Conservation (phyloP, 2,329 filamentous ascomycete genomes). For the Fusarium kyushuense region DNA sequence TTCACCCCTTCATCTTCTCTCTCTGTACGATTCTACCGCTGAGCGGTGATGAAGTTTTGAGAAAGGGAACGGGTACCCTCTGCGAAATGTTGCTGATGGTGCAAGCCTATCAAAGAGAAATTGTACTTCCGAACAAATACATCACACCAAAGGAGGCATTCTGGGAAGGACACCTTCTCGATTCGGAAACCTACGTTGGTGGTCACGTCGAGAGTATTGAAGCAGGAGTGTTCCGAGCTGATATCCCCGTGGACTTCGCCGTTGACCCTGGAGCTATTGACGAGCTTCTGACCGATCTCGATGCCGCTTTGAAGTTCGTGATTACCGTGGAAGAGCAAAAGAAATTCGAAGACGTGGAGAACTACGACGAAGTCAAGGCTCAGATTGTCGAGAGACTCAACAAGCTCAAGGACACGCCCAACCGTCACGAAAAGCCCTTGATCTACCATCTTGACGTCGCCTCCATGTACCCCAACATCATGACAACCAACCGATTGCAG, state of each 20-base stretch:
- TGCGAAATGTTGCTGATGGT: slow-evolving; percentile 99
- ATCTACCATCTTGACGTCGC: slow-evolving; percentile 99
- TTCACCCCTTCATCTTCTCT: slow-evolving; percentile 99
- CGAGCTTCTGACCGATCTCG: slow-evolving; percentile 86
- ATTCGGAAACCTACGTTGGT: slow-evolving; percentile 97
- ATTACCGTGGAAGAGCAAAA: slow-evolving; percentile 88
- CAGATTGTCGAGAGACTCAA: slow-evolving; percentile 81
- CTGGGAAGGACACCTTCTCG: slow-evolving; percentile 95
- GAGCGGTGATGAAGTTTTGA: slow-evolving; percentile 89
- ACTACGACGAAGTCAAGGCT: slow-evolving; percentile 85
- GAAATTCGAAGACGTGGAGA: slow-evolving; percentile 79
- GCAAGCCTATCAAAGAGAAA: slow-evolving; percentile 91
- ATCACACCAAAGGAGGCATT: slow-evolving; percentile 91
- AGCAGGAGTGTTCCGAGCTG: slow-evolving; percentile 93
- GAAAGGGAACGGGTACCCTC: slow-evolving; percentile 97
- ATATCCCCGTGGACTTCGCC: slow-evolving; percentile 94
- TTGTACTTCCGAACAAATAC: slow-evolving; percentile 96
- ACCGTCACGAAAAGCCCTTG: slow-evolving; percentile 84
- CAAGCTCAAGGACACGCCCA: slow-evolving; percentile 83
- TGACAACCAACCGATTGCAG: slow-evolving; percentile 98
- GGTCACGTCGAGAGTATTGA: slow-evolving; percentile 99
- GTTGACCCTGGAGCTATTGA: slow-evolving; percentile 92
- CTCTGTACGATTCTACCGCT: slow-evolving; percentile 96
- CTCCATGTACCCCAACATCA: slow-evolving; percentile 99
- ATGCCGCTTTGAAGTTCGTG: slow-evolving; percentile 89